These are phyloP conservation scores for Verticillium nonalfalfae DNA, from an alignment of 2,329 filamentous ascomycete species.

Conservation along the genomic window DNA sequence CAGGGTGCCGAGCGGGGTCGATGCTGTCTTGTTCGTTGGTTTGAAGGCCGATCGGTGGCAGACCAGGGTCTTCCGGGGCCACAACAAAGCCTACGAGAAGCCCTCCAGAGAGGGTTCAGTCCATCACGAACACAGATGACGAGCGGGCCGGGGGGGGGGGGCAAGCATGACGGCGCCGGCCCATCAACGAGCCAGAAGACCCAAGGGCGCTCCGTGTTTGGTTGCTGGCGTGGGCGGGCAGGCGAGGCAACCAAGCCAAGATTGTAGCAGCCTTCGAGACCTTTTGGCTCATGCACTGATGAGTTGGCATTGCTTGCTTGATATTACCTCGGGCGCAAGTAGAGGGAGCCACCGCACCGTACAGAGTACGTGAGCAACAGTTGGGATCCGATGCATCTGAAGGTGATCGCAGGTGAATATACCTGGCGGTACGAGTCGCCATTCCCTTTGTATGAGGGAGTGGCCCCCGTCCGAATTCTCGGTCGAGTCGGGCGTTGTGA, in stretches of 20 bases:
- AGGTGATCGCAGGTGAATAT: not conserved
- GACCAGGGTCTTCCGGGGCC: slow-evolving; percentile 7
- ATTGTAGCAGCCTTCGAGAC: slow-evolving; percentile 8
- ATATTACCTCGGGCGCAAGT: slow-evolving; percentile 36
- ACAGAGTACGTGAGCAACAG: not conserved
- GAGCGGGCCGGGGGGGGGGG: not conserved
- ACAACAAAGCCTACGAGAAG: not conserved
- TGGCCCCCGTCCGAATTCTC: not conserved
- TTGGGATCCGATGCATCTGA: not conserved
- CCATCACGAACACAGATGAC: not conserved
- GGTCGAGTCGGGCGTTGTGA: not conserved
- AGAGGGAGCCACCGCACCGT: slow-evolving; percentile 9
- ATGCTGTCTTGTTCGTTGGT: not conserved
- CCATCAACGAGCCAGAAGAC: not conserved
- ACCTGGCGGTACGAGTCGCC: not conserved
- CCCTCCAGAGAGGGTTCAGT: not conserved
- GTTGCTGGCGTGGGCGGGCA: slow-evolving; percentile 14
- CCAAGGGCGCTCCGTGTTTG: not conserved
- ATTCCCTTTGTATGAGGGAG: not conserved
- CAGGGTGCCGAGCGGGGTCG: slow-evolving; percentile 1
- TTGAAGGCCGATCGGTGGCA: not conserved
- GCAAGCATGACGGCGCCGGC: not conserved
- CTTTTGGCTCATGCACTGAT: slow-evolving; percentile 62
- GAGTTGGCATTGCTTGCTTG: slow-evolving; percentile 64
- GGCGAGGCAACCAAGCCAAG: slow-evolving; percentile 34